Evolutionary conservation across 371 early-diverging fungal species (phyloP).

Genomic region (Nematocida ironsii): DNA sequence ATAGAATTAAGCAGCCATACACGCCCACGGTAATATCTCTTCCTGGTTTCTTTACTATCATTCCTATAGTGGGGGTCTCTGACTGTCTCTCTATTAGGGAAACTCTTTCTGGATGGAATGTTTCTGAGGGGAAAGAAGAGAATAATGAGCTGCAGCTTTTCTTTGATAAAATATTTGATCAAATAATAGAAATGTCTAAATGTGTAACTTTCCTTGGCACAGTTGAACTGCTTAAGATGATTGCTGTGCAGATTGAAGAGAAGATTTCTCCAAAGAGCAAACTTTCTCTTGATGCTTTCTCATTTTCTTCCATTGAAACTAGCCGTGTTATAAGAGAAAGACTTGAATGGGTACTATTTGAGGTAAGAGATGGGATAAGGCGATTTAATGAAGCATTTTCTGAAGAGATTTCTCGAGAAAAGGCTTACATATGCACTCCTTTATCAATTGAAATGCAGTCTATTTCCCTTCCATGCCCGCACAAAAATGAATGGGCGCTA

Average conservation of each 20-base stretch:
- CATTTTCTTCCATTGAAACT: background rate
- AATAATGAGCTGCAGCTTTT: background rate
- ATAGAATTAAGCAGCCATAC: conserved; percentile 30
- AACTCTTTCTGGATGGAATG: conserved; percentile 31
- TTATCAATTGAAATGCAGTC: conserved; percentile 17
- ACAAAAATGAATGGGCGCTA: conserved; percentile 14
- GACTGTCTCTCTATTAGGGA: conserved; percentile 12
- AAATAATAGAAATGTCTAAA: background rate
- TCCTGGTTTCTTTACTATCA: background rate
- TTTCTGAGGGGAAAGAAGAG: background rate
- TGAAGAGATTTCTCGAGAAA: conserved; percentile 22
- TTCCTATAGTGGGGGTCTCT: conserved; percentile 15
- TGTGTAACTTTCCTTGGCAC: conserved; percentile 25
- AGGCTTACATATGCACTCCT: conserved; percentile 1
- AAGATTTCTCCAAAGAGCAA: background rate
- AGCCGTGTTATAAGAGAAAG: conserved; percentile 1
- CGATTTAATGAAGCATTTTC: conserved; percentile 17
- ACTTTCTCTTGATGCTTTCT: background rate
- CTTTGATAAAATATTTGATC: background rate
- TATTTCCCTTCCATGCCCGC: background rate
- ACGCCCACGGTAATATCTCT: background rate
- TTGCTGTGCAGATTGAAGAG: background rate
- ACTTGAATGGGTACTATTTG: background rate
- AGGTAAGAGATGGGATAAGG: conserved; percentile 24
- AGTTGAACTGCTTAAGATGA: background rate